A percentile compares a stretch with the other conserved stretches of the same genome.
Conservation (phyloP, 2,329 filamentous ascomycete genomes). For the Xylariaceae sp. region DNA sequence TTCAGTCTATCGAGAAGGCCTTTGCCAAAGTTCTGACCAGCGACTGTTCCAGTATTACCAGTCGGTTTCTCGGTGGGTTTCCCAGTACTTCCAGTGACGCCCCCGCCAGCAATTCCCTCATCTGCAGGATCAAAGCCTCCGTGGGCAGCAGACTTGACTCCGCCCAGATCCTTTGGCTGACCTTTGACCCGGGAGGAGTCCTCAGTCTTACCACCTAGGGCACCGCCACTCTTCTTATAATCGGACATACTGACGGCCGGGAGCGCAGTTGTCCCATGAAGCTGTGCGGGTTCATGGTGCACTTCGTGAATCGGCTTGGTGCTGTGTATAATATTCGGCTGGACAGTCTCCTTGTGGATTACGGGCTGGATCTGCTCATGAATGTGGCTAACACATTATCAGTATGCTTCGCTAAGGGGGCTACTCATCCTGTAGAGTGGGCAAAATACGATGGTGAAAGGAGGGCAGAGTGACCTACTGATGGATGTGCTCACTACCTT, state of each 20-base stretch:
- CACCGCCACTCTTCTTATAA: slow-evolving; percentile 53
- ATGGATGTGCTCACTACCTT: slow-evolving; percentile 61
- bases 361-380: slow-evolving; percentile 69
- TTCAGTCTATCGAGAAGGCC: too few relatives aligned
- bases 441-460: background rate
- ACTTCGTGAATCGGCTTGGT: slow-evolving; percentile 69
- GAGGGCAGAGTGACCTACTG: too few relatives aligned
- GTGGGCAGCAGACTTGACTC: slow-evolving; percentile 22
- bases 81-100: too few relatives aligned
- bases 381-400: slow-evolving; percentile 39
- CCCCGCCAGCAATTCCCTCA: too few relatives aligned
- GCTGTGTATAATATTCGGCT: slow-evolving; percentile 66
- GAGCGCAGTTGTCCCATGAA: slow-evolving; percentile 61
- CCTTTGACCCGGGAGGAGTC: slow-evolving; percentile 59
- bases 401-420: background rate
- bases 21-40: too few relatives aligned
- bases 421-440: too few relatives aligned
- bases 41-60: too few relatives aligned
- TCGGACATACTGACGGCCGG: slow-evolving; percentile 62
- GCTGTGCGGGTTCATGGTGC: slow-evolving; percentile 62
- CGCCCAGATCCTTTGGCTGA: slow-evolving; percentile 50
- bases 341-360: slow-evolving; percentile 64
- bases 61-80: too few relatives aligned
- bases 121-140: too few relatives aligned
- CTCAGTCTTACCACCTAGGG: slow-evolving; percentile 50